phyloP scores from a whole-genome alignment of 768 basidiomycete species.

The Clavaria fumosa region DNA sequence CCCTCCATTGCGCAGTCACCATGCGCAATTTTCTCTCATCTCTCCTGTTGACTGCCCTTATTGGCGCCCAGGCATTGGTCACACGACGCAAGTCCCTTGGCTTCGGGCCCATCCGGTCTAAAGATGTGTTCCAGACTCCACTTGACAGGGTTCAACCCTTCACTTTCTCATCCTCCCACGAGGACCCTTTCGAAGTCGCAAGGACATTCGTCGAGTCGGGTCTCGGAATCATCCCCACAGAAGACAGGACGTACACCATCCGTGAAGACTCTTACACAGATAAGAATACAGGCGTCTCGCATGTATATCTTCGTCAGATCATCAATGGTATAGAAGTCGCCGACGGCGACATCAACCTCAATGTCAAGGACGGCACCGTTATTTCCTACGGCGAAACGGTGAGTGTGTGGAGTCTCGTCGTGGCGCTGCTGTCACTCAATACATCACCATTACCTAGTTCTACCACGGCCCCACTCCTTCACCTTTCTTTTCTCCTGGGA shows the following conservation, averaged over 20 bases:
- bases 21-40: no score
- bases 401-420: slow-evolving; percentile 13
- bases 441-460: slow-evolving; percentile 35
- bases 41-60: no score
- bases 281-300: slow-evolving; percentile 68
- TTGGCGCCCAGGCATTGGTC: no score
- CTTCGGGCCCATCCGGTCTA: slow-evolving; percentile 70
- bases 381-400: slow-evolving; percentile 84
- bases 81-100: slow-evolving; percentile 69
- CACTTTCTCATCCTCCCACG: slow-evolving; percentile 25
- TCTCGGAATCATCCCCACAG: slow-evolving; percentile 24
- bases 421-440: not conserved
- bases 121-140: slow-evolving; percentile 47
- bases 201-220: slow-evolving; percentile 40
- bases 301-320: slow-evolving; percentile 77
- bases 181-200: slow-evolving; percentile 49
- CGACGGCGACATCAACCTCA: slow-evolving; percentile 88
- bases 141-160: slow-evolving; percentile 31
- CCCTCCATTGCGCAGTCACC: no score
- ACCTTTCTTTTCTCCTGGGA: slow-evolving; percentile 20
- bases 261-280: slow-evolving; percentile 84
- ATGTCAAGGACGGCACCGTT: slow-evolving; percentile 71
- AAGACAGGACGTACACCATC: slow-evolving; percentile 35
- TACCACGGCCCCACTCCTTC: slow-evolving; percentile 45
- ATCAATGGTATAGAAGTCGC: slow-evolving; percentile 77